phyloP scores from a whole-genome alignment of 345 rosid genomes.

The Salix purpurea region DNA sequence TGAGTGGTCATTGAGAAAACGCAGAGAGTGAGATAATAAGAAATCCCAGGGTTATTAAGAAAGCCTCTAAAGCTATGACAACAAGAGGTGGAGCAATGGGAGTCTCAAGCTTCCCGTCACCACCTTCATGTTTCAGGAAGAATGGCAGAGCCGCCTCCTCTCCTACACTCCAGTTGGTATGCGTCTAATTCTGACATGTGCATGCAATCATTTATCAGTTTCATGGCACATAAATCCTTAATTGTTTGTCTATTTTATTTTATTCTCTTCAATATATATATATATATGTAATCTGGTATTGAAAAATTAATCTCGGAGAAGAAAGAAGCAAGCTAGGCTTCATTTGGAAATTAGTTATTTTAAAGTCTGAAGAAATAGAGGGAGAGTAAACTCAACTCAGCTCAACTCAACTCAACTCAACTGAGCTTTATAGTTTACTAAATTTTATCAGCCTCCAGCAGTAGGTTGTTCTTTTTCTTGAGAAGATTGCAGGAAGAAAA shows the following conservation, averaged over 20 bases:
- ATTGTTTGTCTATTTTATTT: no score
- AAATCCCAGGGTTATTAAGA: not conserved
- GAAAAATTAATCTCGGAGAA: not conserved
- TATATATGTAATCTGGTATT: not conserved
- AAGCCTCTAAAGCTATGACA: slow-evolving; percentile 37
- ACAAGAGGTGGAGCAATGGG: slow-evolving; percentile 49
- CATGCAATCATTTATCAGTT: not conserved
- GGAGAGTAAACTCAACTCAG: not conserved
- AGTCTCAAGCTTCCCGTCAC: slow-evolving; percentile 49
- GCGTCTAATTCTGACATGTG: not conserved
- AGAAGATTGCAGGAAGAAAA: not conserved
- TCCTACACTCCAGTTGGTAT: slow-evolving; percentile 38
- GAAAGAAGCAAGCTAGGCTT: not conserved
- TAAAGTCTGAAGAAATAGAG: not conserved
- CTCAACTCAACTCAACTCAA: no score
- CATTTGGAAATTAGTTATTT: not conserved
- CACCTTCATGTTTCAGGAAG: slow-evolving; percentile 36
- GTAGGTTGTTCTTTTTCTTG: not conserved
- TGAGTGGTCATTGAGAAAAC: slow-evolving; percentile 4
- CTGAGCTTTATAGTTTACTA: not conserved
- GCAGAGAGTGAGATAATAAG: not conserved
- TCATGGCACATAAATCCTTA: no score
- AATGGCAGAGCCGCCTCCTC: slow-evolving; percentile 29
- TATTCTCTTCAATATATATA: no score
- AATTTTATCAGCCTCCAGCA: not conserved